These are phyloP conservation scores for Penicillium sp. DNA, from an alignment of 2,329 filamentous ascomycete species.

Conservation along the genomic window DNA sequence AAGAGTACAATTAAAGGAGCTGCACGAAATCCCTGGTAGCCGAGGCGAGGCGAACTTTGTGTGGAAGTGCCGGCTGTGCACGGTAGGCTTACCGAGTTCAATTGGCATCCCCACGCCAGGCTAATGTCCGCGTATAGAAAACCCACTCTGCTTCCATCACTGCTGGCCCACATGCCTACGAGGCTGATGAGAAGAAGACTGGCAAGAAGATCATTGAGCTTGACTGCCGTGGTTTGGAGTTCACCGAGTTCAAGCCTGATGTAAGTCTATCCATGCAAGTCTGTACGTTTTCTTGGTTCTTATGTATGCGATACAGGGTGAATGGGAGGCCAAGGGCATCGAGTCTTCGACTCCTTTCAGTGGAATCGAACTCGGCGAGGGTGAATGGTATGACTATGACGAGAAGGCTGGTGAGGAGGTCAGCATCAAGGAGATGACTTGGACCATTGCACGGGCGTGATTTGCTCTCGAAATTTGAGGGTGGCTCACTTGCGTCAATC, in stretches of 20 bases:
- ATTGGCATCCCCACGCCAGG: background rate
- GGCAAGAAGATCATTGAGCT: conserved; percentile 81
- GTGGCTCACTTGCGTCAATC: background rate
- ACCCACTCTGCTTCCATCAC: conserved; percentile 75
- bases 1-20: conserved; percentile 62
- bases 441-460: conserved; percentile 77
- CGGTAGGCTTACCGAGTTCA: conserved; percentile 57
- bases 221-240: conserved; percentile 92
- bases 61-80: conserved; percentile 99
- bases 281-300: background rate
- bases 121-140: conserved; percentile 32
- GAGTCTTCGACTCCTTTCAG: conserved; percentile 83
- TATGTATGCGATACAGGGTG: conserved; percentile 60
- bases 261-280: conserved; percentile 51
- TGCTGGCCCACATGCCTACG: conserved; percentile 70
- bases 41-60: conserved; percentile 97
- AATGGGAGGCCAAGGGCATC: conserved; percentile 81
- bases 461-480: background rate
- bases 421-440: conserved; percentile 84
- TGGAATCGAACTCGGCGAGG: conserved; percentile 78
- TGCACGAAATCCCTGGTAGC: conserved; percentile 87
- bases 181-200: conserved; percentile 57
- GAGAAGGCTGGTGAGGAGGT: conserved; percentile 92
- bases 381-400: conserved; percentile 98
- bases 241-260: conserved; percentile 86